Percentiles rank a stretch among this genome's conserved stretches.
Evolutionary conservation across 1,284 basidiomycete species (phyloP).

Genomic region (Cystobasidium pallidum): DNA sequence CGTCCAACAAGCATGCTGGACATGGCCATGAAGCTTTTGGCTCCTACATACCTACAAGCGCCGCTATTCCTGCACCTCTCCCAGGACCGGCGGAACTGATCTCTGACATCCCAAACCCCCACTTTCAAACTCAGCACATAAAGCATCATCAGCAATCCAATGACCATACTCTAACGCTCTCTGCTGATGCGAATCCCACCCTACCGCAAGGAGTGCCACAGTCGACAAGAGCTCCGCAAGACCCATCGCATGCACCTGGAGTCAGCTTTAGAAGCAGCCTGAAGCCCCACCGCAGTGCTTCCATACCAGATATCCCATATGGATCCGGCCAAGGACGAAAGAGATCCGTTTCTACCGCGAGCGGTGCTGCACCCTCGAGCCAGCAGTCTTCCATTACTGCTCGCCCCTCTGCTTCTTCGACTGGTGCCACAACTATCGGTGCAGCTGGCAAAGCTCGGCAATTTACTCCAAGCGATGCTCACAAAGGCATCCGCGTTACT

Average conservation of each 20-base stretch:
- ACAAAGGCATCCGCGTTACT: slow-evolving; percentile 34
- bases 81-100: slow-evolving; percentile 20
- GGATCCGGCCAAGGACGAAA: slow-evolving; percentile 31
- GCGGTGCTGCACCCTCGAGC: slow-evolving; percentile 10
- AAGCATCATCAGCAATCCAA: slow-evolving; percentile 7
- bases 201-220: slow-evolving; percentile 30
- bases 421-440: neutral
- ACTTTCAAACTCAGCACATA: slow-evolving; percentile 1
- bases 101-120: slow-evolving; percentile 15
- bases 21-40: slow-evolving; percentile 9
- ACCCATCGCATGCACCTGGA: slow-evolving; percentile 36
- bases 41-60: slow-evolving; percentile 25
- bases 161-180: slow-evolving; percentile 6
- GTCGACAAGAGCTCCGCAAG: slow-evolving; percentile 21
- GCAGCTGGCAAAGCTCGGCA: slow-evolving; percentile 27
- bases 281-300: slow-evolving; percentile 21
- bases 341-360: slow-evolving; percentile 26
- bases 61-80: slow-evolving; percentile 16
- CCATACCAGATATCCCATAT: slow-evolving; percentile 42
- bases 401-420: neutral
- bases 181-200: slow-evolving; percentile 8
- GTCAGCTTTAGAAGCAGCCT: slow-evolving; percentile 40
- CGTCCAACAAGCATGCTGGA: slow-evolving; percentile 17
- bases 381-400: neutral
- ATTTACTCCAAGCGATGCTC: slow-evolving; percentile 43